These are phyloP conservation scores for Fusarium bulbicola DNA, from an alignment of 2,329 filamentous ascomycete species.

Conservation along the genomic window DNA sequence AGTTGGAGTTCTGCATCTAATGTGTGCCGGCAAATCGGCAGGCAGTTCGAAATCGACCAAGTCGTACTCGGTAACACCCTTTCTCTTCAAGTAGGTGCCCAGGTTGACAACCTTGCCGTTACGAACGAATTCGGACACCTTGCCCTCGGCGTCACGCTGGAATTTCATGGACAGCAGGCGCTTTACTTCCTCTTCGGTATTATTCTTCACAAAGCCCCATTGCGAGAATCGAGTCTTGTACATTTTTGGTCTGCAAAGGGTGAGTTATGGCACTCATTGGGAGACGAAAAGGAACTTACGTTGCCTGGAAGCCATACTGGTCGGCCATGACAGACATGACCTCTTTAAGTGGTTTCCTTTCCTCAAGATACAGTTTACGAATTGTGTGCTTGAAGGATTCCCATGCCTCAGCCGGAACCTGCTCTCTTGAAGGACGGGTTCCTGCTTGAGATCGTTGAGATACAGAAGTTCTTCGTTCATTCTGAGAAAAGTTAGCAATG, in stretches of 20 bases:
- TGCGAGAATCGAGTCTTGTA: conserved; percentile 65
- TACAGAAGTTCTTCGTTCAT: conserved; percentile 42
- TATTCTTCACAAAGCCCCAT: conserved; percentile 65
- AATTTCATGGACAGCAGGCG: conserved; percentile 61
- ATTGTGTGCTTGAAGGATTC: conserved; percentile 59
- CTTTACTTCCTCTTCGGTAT: conserved; percentile 63
- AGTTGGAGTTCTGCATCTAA: conserved; percentile 57
- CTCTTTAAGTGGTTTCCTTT: conserved; percentile 61
- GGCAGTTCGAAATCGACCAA: conserved; percentile 57
- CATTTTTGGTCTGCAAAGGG: conserved; percentile 57
- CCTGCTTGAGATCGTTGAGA: conserved; percentile 45
- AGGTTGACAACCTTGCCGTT: conserved; percentile 62
- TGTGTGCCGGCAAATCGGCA: conserved; percentile 54
- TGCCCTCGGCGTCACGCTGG: conserved; percentile 61
- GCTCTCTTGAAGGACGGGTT: conserved; percentile 52
- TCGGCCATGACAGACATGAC: conserved; percentile 62
- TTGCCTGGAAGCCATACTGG: conserved; percentile 58
- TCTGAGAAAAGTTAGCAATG: conserved; percentile 32
- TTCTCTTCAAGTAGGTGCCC: conserved; percentile 62
- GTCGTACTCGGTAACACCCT: conserved; percentile 63
- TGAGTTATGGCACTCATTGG: conserved; percentile 13
- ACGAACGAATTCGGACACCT: conserved; percentile 62
- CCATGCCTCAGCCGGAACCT: conserved; percentile 58
- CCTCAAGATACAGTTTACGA: conserved; percentile 57
- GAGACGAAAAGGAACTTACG: conserved; percentile 48